Conservation (phyloP, 345 rosid species). For the Toxicodendron radicans region DNA sequence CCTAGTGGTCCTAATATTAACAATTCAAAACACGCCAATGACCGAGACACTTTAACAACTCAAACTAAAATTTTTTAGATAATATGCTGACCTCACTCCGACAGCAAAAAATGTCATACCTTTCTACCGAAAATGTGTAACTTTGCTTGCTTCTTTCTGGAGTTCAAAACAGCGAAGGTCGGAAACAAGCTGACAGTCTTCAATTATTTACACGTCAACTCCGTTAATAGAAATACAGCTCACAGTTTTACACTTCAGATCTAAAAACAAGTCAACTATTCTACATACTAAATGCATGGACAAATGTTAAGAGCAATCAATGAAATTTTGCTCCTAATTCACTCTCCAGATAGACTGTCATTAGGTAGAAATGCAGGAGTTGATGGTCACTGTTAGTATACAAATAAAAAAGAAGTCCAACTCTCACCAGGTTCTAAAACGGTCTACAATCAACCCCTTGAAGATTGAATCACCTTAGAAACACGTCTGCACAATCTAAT, state of each 20-base stretch:
- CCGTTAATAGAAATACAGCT: not conserved
- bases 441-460: constrained; percentile 20
- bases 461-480: constrained; percentile 35
- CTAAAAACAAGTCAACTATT: not conserved
- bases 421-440: not conserved
- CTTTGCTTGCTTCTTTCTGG: not conserved
- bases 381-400: constrained; percentile 1
- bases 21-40: constrained; percentile 7
- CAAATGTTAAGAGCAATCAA: not conserved
- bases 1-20: constrained; percentile 20
- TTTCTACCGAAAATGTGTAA: not conserved
- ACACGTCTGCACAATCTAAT: constrained; percentile 51
- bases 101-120: not conserved
- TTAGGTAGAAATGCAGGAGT: not conserved
- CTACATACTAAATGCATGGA: not conserved
- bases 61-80: not conserved
- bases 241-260: not conserved
- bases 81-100: constrained; percentile 15
- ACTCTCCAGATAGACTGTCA: not conserved
- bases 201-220: not conserved
- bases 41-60: constrained; percentile 20
- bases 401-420: not conserved
- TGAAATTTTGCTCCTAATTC: constrained; percentile 1
- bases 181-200: not conserved
- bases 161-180: constrained; percentile 4